These are phyloP conservation scores for Seiridium cupressi DNA, from an alignment of 2,329 filamentous ascomycete genomes.

Conservation along the genomic window DNA sequence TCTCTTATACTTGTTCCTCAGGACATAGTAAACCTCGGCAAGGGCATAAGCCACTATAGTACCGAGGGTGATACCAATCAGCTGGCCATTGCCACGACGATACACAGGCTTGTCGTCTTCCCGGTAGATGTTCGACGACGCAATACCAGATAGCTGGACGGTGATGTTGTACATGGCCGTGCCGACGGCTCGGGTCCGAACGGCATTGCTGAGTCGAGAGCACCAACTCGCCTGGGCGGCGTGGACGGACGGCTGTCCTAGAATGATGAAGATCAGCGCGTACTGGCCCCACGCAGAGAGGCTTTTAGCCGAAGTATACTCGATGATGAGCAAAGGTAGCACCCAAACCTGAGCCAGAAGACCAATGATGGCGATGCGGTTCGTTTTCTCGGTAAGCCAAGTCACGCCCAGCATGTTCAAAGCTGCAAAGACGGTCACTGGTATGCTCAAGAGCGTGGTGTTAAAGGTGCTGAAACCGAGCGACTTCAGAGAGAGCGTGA, in stretches of 20 bases:
- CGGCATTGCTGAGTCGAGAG: slow-evolving; percentile 34
- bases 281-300: neutral
- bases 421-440: neutral
- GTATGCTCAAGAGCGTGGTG: slow-evolving; percentile 39
- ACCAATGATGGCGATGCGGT: slow-evolving; percentile 27
- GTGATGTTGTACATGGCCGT: slow-evolving; percentile 40
- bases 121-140: slow-evolving; percentile 46
- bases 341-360: slow-evolving; percentile 31
- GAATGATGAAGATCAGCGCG: neutral
- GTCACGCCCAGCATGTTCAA: slow-evolving; percentile 22
- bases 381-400: slow-evolving; percentile 28
- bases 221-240: slow-evolving; percentile 37
- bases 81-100: slow-evolving; percentile 35
- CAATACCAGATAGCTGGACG: slow-evolving; percentile 45
- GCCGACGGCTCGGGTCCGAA: slow-evolving; percentile 35
- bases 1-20: neutral
- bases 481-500: slow-evolving; percentile 44
- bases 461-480: slow-evolving; percentile 47
- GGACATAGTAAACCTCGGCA: slow-evolving; percentile 12
- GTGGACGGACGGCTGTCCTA: slow-evolving; percentile 18
- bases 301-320: neutral
- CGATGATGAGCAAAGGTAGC: slow-evolving; percentile 28
- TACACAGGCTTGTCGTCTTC: slow-evolving; percentile 41
- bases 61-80: slow-evolving; percentile 28
- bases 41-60: slow-evolving; percentile 31